phyloP scores from a whole-genome alignment of 2,329 filamentous ascomycete species.

The Cytospora piceicola region DNA sequence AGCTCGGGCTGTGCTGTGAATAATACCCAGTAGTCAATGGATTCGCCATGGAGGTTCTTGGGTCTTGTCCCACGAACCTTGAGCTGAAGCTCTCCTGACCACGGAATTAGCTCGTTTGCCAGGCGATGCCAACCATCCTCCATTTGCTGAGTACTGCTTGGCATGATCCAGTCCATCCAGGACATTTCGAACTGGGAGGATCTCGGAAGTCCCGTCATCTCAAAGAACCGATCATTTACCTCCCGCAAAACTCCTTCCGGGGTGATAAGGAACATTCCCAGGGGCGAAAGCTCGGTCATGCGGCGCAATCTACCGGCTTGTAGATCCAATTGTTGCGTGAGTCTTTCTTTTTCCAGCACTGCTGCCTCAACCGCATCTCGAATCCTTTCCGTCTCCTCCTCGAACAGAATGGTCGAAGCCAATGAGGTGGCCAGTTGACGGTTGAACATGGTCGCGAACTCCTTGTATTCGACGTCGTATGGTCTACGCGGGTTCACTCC shows the following conservation, averaged over 20 bases:
- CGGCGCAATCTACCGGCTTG: conserved; percentile 43
- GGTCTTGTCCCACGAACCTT: conserved; percentile 40
- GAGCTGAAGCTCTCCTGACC: conserved; percentile 48
- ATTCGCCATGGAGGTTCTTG: conserved; percentile 42
- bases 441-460: conserved; percentile 55
- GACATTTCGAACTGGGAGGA: conserved; percentile 45
- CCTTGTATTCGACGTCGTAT: conserved; percentile 65
- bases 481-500: conserved; percentile 65
- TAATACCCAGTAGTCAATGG: conserved; percentile 50
- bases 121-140: conserved; percentile 45
- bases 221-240: conserved; percentile 52
- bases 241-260: conserved; percentile 47
- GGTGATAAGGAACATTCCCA: conserved; percentile 46
- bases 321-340: conserved; percentile 42
- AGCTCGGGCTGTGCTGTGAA: conserved; percentile 43
- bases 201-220: conserved; percentile 49
- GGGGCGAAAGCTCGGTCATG: conserved; percentile 44
- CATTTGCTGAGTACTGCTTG: conserved; percentile 40
- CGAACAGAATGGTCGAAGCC: conserved; percentile 66
- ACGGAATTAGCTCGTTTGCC: conserved; percentile 40
- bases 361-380: conserved; percentile 42
- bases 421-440: conserved; percentile 62
- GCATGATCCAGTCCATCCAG: conserved; percentile 47
- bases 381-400: conserved; percentile 63
- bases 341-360: conserved; percentile 40